Conservation (phyloP, 371 early-diverging fungal genomes). For the Mortierella sp. region DNA sequence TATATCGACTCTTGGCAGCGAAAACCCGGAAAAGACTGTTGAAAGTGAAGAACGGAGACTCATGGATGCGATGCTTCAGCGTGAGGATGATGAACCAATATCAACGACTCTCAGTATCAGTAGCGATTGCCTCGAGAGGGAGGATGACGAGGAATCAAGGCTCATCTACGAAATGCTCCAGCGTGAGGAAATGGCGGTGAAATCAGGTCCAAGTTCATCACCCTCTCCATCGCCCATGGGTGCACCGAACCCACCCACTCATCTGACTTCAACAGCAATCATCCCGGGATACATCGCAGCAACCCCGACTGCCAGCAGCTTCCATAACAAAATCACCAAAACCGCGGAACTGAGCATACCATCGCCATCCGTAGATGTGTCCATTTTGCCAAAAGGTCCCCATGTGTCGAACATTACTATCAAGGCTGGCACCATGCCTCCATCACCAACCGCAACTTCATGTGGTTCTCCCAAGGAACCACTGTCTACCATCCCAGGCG, state of each 20-base stretch:
- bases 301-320: constrained; percentile 7
- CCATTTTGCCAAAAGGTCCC: background rate
- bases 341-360: background rate
- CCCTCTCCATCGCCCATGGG: background rate
- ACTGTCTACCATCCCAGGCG: too few relatives aligned
- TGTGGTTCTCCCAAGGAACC: too few relatives aligned
- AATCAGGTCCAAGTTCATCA: background rate
- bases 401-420: constrained; percentile 8
- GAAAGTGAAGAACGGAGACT: too few relatives aligned
- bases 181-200: constrained; percentile 29
- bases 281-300: constrained; percentile 4
- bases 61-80: too few relatives aligned
- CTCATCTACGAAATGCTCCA: constrained; percentile 41
- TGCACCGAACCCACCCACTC: constrained; percentile 10
- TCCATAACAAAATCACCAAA: background rate
- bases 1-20: too few relatives aligned
- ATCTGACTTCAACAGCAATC: constrained; percentile 22
- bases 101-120: background rate
- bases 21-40: too few relatives aligned
- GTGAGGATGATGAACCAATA: constrained; percentile 1
- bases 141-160: constrained; percentile 16
- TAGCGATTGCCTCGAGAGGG: background rate
- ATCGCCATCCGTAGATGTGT: background rate
- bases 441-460: background rate
- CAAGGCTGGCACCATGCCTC: constrained; percentile 10